These are phyloP conservation scores for Xerocomus potaroensis DNA, from an alignment of 768 basidiomycete species.

Conservation along the genomic window DNA sequence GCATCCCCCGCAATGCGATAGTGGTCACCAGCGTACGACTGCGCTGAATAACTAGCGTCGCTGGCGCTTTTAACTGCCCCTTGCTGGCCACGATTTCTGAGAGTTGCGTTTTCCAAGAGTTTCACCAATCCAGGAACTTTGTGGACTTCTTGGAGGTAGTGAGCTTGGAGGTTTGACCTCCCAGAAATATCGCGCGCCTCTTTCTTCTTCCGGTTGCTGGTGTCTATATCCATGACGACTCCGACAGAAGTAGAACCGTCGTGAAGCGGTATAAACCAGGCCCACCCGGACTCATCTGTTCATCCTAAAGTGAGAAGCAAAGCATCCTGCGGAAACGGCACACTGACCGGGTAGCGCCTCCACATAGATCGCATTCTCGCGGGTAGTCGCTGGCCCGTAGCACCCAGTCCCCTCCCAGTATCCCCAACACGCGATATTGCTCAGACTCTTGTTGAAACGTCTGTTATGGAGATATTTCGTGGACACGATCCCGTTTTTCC, in stretches of 20 bases:
- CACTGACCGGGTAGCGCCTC: slow-evolving; percentile 26
- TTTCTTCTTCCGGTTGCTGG: slow-evolving; percentile 26
- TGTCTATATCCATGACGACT: slow-evolving; percentile 43
- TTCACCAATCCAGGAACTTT: slow-evolving; percentile 3
- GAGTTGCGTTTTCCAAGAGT: slow-evolving; percentile 2
- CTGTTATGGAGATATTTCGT: slow-evolving; percentile 33
- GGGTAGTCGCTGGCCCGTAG: slow-evolving; percentile 29
- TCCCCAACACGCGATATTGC: slow-evolving; percentile 35
- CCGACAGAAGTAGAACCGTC: slow-evolving; percentile 49
- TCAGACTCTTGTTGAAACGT: slow-evolving; percentile 29
- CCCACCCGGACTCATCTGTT: slow-evolving; percentile 51
- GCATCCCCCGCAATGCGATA: slow-evolving; percentile 60
- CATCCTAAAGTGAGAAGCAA: slow-evolving; percentile 1
- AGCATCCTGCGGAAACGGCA: too few species aligned
- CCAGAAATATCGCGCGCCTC: background rate
- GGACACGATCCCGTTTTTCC: slow-evolving; percentile 10
- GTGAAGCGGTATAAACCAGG: slow-evolving; percentile 55
- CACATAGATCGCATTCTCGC: slow-evolving; percentile 36
- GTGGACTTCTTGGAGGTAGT: slow-evolving; percentile 6
- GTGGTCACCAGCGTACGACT: slow-evolving; percentile 45
- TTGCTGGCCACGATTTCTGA: slow-evolving; percentile 2
- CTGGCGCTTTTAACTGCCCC: slow-evolving; percentile 34
- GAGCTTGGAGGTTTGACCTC: background rate
- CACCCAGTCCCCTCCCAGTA: slow-evolving; percentile 31
- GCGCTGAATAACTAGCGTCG: slow-evolving; percentile 58